Percentiles rank a stretch among this genome's conserved stretches.
phyloP scores from a whole-genome alignment of 441 rosid species.

The Jatropha multifida region DNA sequence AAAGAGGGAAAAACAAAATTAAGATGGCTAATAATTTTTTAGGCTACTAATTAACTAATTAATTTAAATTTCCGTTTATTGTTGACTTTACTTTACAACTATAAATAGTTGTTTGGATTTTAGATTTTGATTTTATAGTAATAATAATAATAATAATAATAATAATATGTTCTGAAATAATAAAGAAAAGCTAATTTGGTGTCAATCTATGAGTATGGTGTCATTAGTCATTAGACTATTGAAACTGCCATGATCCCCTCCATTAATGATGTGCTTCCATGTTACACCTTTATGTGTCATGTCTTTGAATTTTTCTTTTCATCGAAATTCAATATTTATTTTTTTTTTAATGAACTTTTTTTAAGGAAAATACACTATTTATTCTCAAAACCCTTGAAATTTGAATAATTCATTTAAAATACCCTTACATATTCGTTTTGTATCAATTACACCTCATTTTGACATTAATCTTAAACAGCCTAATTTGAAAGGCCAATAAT shows the following conservation, averaged over 20 bases:
- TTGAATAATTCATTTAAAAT: no score
- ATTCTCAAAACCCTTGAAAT: no score
- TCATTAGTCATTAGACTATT: neutral
- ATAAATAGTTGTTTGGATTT: slow-evolving; percentile 8
- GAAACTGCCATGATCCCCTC: neutral
- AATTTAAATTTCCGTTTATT: neutral
- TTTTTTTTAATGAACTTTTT: no score
- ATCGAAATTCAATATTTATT: no score
- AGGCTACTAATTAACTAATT: neutral
- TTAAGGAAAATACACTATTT: no score
- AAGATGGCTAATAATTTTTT: neutral
- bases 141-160: neutral
- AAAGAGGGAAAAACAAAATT: neutral
- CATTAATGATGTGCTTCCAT: slow-evolving; percentile 14
- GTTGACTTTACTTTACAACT: neutral
- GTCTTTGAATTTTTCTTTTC: neutral
- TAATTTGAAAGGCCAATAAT: no score
- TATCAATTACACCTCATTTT: no score
- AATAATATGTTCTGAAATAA: neutral
- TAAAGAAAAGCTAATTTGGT: neutral
- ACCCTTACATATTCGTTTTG: no score
- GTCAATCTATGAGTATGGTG: no score
- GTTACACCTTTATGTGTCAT: slow-evolving; percentile 7
- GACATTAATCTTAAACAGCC: no score
- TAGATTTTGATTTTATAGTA: neutral